Evolutionary conservation across 768 basidiomycete genomes (phyloP).

Genomic region (Trametes villosa): DNA sequence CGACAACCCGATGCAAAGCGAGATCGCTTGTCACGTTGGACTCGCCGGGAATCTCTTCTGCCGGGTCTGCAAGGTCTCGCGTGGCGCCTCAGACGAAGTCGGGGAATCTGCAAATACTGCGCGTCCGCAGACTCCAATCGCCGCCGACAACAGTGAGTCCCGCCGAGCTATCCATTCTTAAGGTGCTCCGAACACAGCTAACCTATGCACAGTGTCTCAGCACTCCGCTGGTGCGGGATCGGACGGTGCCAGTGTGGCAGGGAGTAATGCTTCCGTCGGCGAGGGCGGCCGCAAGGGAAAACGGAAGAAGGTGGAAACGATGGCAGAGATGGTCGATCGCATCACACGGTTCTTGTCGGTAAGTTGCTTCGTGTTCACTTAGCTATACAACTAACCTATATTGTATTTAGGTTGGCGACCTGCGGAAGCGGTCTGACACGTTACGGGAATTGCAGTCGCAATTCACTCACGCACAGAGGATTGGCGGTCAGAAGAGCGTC

Average conservation of each 20-base stretch:
- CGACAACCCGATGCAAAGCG: slow-evolving; percentile 52
- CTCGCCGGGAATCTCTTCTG: slow-evolving; percentile 46
- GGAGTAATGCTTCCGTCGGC: no score
- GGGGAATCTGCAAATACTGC: neutral
- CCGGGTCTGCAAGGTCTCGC: slow-evolving; percentile 42
- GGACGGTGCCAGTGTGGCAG: neutral
- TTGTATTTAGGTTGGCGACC: neutral
- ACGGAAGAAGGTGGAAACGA: neutral
- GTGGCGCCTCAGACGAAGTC: slow-evolving; percentile 6
- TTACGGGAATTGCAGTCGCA: neutral
- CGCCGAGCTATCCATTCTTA: no score
- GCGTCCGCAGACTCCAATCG: no score
- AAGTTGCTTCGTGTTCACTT: neutral
- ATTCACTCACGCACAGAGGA: neutral
- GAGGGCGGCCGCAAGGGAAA: neutral
- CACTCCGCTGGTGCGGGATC: neutral
- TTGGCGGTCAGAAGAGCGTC: slow-evolving; percentile 14
- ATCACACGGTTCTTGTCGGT: neutral
- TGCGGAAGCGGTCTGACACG: neutral
- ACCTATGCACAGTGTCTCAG: neutral
- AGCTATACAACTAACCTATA: neutral
- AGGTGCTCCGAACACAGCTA: no score
- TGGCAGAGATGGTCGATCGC: neutral
- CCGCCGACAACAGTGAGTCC: no score
- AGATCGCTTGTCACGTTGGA: slow-evolving; percentile 50